A percentile compares a stretch with the other conserved stretches of the same genome.
These are phyloP conservation scores for Talaromyces pinophilus DNA, from an alignment of 2,329 filamentous ascomycete species.

Conservation along the genomic window DNA sequence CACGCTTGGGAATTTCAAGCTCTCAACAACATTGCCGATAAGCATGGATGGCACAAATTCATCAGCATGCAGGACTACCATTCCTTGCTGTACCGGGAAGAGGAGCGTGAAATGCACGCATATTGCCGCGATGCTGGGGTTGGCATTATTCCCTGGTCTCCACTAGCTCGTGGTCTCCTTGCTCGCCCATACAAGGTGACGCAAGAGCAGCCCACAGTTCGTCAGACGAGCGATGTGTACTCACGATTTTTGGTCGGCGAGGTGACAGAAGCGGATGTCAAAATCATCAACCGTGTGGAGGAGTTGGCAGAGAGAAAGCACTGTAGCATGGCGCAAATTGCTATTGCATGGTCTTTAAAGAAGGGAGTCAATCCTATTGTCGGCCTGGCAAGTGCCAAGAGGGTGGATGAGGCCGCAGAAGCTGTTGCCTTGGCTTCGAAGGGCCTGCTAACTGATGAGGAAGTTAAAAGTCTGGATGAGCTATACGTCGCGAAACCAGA, in stretches of 20 bases:
- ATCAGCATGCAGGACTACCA: conserved; percentile 55
- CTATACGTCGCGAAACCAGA: conserved; percentile 10
- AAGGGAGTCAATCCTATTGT: conserved; percentile 52
- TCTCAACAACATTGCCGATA: conserved; percentile 44
- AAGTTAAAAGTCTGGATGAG: conserved; percentile 7
- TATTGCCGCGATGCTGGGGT: conserved; percentile 52
- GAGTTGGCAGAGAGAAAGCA: conserved; percentile 35
- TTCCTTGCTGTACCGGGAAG: conserved; percentile 62
- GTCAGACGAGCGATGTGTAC: conserved; percentile 4
- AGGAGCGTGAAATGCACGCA: conserved; percentile 58
- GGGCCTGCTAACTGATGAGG: neutral
- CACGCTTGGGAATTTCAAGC: conserved; percentile 16
- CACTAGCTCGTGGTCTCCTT: conserved; percentile 30
- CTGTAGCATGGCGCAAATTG: conserved; percentile 41
- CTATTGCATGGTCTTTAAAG: conserved; percentile 47
- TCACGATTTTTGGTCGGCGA: conserved; percentile 25
- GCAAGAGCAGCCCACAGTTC: neutral
- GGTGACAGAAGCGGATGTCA: conserved; percentile 27
- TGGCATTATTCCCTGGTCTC: conserved; percentile 43
- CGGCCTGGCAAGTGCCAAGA: conserved; percentile 31
- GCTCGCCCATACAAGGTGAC: conserved; percentile 27
- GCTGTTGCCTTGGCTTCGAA: conserved; percentile 12
- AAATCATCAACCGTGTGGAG: neutral
- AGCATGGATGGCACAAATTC: conserved; percentile 52
- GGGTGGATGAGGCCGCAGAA: conserved; percentile 13